These are phyloP conservation scores for Arachis monticola DNA, from an alignment of 331 rosid species.

Conservation along the genomic window DNA sequence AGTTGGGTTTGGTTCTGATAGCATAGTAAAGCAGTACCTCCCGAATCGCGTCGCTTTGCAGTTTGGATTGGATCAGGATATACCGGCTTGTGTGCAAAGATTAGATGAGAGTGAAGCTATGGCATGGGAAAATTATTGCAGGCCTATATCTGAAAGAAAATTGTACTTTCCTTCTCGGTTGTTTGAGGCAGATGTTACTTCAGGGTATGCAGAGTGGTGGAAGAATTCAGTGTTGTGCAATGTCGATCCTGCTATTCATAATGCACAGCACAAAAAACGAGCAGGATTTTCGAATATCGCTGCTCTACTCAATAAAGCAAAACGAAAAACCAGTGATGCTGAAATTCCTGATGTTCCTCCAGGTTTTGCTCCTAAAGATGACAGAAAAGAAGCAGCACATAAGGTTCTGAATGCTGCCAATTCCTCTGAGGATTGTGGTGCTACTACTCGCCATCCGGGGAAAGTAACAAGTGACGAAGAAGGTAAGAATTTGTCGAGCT, in stretches of 20 bases:
- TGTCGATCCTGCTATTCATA: not conserved
- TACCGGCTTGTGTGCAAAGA: constrained; percentile 39
- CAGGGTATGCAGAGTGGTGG: constrained; percentile 49
- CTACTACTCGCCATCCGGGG: not conserved
- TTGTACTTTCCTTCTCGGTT: constrained; percentile 41
- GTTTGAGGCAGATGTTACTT: constrained; percentile 33
- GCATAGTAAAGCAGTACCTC: constrained; percentile 33
- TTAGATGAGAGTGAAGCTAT: not conserved
- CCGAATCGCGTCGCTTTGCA: not conserved
- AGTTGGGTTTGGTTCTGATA: constrained; percentile 41
- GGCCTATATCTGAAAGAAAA: not conserved
- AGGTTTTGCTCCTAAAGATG: constrained; percentile 16
- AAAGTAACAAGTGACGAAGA: constrained; percentile 5
- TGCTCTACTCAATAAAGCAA: not conserved
- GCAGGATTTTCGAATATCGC: not conserved
- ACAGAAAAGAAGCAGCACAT: not conserved
- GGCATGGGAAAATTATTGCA: constrained; percentile 33
- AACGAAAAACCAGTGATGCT: not conserved
- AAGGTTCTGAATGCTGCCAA: not conserved
- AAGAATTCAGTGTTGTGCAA: constrained; percentile 22
- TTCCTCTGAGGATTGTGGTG: not conserved
- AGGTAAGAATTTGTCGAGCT: not conserved
- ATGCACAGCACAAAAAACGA: not conserved
- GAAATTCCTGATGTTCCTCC: not conserved
- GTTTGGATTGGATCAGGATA: constrained; percentile 45